Conservation (phyloP, 352 stramenopile genomes). For the Halophytophthora polymorphica region DNA sequence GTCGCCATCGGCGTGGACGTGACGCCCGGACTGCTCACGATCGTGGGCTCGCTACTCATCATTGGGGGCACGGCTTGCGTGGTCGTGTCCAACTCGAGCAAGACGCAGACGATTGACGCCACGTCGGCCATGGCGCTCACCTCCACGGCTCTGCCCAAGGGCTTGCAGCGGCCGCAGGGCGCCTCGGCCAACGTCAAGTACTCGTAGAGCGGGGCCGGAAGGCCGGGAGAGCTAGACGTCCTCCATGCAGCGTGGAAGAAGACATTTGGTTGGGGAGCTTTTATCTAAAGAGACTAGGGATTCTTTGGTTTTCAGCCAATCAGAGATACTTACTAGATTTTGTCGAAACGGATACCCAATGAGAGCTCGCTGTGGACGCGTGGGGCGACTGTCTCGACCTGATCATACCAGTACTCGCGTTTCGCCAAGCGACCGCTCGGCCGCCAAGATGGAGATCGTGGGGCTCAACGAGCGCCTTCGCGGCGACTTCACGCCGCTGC, state of each 20-base stretch:
- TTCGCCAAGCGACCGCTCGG: background rate
- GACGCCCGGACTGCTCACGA: conserved; percentile 70
- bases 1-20: conserved; percentile 67
- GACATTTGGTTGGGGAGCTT: conserved; percentile 3
- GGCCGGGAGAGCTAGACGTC: too few species aligned
- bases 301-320: background rate
- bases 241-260: too few species aligned
- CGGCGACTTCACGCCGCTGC: conserved; percentile 49
- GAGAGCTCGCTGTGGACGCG: too few species aligned
- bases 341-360: too few species aligned
- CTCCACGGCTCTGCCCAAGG: conserved; percentile 38
- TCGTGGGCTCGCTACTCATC: conserved; percentile 60
- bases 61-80: conserved; percentile 69
- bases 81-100: conserved; percentile 68
- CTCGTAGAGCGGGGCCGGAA: conserved; percentile 7
- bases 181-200: conserved; percentile 21
- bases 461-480: conserved; percentile 69
- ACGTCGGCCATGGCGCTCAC: conserved; percentile 65
- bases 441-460: conserved; percentile 52
- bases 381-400: too few species aligned
- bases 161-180: conserved; percentile 24
- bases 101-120: conserved; percentile 82
- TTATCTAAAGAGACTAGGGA: conserved; percentile 3
- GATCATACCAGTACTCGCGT: too few species aligned
- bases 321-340: too few species aligned